Conservation (phyloP, 306 rosid genomes). For the Prunus mume region DNA sequence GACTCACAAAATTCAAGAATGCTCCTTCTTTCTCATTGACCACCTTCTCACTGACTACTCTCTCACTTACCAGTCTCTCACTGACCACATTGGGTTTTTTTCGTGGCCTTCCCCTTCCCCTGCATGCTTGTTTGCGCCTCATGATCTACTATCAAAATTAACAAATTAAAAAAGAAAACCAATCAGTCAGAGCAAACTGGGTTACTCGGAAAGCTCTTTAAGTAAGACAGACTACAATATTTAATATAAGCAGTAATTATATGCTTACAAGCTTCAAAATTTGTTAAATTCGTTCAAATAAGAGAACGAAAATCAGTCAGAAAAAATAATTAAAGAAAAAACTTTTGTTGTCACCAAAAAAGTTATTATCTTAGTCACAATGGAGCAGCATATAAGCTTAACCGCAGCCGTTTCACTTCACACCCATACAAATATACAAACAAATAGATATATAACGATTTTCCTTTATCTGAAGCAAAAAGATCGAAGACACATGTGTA, state of each 20-base stretch:
- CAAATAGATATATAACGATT: not conserved
- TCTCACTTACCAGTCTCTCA: not conserved
- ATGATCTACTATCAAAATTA: not conserved
- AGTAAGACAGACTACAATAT: not conserved
- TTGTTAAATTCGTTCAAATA: not conserved
- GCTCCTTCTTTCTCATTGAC: not conserved
- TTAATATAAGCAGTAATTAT: not conserved
- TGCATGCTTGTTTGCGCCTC: slow-evolving; percentile 1
- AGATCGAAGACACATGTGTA: not conserved
- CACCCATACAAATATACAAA: not conserved
- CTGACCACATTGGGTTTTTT: not conserved
- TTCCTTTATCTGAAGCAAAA: not conserved
- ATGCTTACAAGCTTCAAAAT: not conserved
- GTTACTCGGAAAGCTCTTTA: not conserved
- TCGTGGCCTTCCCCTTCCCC: slow-evolving; percentile 2
- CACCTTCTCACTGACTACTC: not conserved
- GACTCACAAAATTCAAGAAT: slow-evolving; percentile 1
- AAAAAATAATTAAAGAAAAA: not conserved
- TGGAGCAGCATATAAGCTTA: not conserved
- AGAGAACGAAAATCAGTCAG: not conserved
- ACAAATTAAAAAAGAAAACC: not conserved
- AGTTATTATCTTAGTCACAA: not conserved
- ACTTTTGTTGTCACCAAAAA: not conserved
- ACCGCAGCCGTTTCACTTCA: not conserved
- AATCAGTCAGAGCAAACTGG: not conserved